Percentiles rank a stretch among this genome's conserved stretches.
Evolutionary conservation across 768 basidiomycete species (phyloP).

Genomic region (Tulasnella sp.): DNA sequence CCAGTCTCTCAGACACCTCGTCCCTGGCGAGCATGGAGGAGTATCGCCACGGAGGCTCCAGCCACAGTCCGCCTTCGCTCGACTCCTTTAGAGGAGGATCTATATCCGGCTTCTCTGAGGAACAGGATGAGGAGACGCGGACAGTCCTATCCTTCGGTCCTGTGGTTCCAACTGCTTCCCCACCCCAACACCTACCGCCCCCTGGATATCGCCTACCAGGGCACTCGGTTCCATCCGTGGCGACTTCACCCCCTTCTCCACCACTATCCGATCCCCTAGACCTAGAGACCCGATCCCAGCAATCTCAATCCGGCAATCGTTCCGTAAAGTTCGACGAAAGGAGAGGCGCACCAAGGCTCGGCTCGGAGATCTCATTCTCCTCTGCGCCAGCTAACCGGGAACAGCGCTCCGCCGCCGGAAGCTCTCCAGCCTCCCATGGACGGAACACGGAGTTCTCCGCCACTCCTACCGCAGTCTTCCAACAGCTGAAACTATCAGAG

Average conservation of each 20-base stretch:
- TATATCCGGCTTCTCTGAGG: slow-evolving; percentile 36
- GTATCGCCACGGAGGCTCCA: slow-evolving; percentile 44
- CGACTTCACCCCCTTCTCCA: slow-evolving; percentile 32
- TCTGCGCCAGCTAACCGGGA: background rate
- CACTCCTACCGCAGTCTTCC: slow-evolving; percentile 45
- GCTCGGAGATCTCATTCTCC: background rate
- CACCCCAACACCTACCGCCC: slow-evolving; percentile 29
- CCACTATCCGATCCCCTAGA: slow-evolving; percentile 28
- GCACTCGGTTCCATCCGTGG: slow-evolving; percentile 32
- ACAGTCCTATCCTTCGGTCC: slow-evolving; percentile 64
- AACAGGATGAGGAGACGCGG: slow-evolving; percentile 70
- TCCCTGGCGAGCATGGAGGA: slow-evolving; percentile 81
- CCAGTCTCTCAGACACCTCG: slow-evolving; percentile 84
- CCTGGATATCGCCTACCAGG: slow-evolving; percentile 31
- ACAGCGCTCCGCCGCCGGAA: background rate
- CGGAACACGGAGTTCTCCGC: background rate
- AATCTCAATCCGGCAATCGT: background rate
- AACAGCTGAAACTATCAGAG: slow-evolving; percentile 59
- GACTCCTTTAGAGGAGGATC: slow-evolving; percentile 18
- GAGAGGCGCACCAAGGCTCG: background rate
- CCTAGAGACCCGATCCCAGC: background rate
- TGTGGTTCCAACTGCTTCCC: slow-evolving; percentile 22
- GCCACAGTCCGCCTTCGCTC: background rate
- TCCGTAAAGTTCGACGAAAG: background rate
- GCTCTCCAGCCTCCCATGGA: slow-evolving; percentile 16